Evolutionary conservation across 164 flowering plant species (phyloP), one percentile per base, ranked within the genome.

Genomic region (Magnolia sinica): DNA sequence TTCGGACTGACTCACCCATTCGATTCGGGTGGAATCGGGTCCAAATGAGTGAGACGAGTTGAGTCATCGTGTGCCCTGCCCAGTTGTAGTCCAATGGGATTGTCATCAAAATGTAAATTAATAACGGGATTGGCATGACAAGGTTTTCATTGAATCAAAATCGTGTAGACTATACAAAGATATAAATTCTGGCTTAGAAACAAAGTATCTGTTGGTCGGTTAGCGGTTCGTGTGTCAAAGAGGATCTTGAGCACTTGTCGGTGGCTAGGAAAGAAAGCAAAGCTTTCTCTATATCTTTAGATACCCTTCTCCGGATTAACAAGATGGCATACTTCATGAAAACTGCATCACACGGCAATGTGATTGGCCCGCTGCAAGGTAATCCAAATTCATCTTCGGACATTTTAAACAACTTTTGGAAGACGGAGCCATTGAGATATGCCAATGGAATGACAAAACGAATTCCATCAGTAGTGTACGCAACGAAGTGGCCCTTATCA

Each of bases 371-470:
- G 13, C 61, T 20, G 14, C 68, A 49, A 8, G 76, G 76, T 59
- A 80, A 20, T 10, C 85, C 82, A 72, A 77, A 82, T 37, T 69
- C 80, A 20, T 74, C 80, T 68, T 79, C 82, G 50, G 82, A 51
- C 71, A 82, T 74, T 27, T 27, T 58, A 13, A 80, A 52, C 1
- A 82, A 75, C 71, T 82, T 77, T 27, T 8, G 72, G 50, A 82
- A 68, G 22, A 77, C 71, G n/a, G 61, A 50, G 49, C 65, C 22
- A 18, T 37, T 68, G 1, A 82, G 78, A 75, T 61, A 75, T 10
- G 13, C 23, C 58, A 82, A 73, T 0, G 85, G 85, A 75, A 80
- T 27, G 73, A 80, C 64, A 50, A 80, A 82, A 9, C 81, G 72
- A 29, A 68, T 82, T 50, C 77, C 68, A 71, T 82, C 84, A 2